phyloP scores from a whole-genome alignment of 2,329 filamentous ascomycete genomes.

The Mollisia scopiformis region DNA sequence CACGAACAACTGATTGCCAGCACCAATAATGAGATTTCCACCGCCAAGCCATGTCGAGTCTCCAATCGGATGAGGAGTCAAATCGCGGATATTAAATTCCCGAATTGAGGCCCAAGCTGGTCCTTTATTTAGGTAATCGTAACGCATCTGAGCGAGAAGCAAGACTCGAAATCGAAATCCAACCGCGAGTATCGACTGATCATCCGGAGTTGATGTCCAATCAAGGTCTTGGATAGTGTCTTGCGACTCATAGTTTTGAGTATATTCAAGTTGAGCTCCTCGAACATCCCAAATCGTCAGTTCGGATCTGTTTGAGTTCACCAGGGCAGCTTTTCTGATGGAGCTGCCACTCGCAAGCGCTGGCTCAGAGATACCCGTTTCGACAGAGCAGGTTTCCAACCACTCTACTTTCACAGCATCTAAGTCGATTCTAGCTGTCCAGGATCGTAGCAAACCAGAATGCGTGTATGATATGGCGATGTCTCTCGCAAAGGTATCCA shows the following conservation, averaged over 20 bases:
- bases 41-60: conserved; percentile 90
- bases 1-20: conserved; percentile 89
- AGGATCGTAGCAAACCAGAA: conserved; percentile 76
- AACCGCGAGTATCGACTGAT: conserved; percentile 87
- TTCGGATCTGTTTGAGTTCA: conserved; percentile 72
- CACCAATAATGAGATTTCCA: conserved; percentile 83
- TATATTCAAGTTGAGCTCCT: conserved; percentile 79
- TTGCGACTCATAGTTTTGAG: conserved; percentile 71
- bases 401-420: conserved; percentile 69
- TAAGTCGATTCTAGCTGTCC: conserved; percentile 76
- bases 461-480: conserved; percentile 84
- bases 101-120: conserved; percentile 88
- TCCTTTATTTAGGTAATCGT: conserved; percentile 85
- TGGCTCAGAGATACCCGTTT: conserved; percentile 74
- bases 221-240: conserved; percentile 85
- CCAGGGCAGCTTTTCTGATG: conserved; percentile 83
- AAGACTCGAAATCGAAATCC: conserved; percentile 87
- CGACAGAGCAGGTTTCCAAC: conserved; percentile 79
- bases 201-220: conserved; percentile 91
- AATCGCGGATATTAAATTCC: conserved; percentile 78
- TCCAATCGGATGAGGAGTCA: conserved; percentile 88
- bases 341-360: conserved; percentile 84
- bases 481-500: conserved; percentile 85
- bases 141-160: conserved; percentile 83
- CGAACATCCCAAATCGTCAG: conserved; percentile 92